Base-by-base conservation (phyloP, 164 flowering plant genomes). In the Dillenia turbinata region DNA sequence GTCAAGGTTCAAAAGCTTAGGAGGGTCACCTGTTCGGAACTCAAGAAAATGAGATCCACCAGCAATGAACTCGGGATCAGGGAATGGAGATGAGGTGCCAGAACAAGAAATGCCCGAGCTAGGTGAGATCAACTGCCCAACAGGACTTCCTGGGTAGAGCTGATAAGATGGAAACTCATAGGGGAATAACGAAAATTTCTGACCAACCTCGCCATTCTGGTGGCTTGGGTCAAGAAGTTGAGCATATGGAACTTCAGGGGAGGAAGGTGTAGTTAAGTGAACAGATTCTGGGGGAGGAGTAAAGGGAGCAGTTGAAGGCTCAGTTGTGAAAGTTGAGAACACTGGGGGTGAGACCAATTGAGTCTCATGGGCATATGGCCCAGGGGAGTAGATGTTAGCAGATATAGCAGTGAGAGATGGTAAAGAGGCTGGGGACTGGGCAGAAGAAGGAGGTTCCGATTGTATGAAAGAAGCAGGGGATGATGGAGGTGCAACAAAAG, bases 211-310 rank as follows among this genome's bases (percentile, higher is more conserved):
- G 33, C 71, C 67, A 44, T 66, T 70, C 45, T 69, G 75, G 63
- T 67, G 70, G 49, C 60, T 75, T 49, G 88, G 78, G 51, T 85
- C 90, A 43, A 93, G 77, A 54, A 94, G 80, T 76, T 73, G 77
- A 44, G 99, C 99, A 80, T 90, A 95, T 40, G 99, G 99, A 5
- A 95, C 99, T 76, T 95, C 99, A 14, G 99, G 99, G 1, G 99
- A 95, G 26, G 99, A 87, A 54, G 99, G 99, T 47, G 97, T 95
- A 8, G 99, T 92, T 72, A 90, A 65, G 66, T 92, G 97, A 56
- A 87, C 78, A 11, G 90, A 83, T 69, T 95, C 99, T 0, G 97
- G 92, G 9, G 97, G 97, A 52, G 99, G 97, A 61, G 97, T 92
- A 49, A 84, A 82, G 9, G 99, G 97, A 58, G 99, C 97, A 48